A percentile compares a stretch with the other conserved stretches of the same genome.
phyloP scores from a whole-genome alignment of 2,329 filamentous ascomycete species.

The Alternaria tenuissima region DNA sequence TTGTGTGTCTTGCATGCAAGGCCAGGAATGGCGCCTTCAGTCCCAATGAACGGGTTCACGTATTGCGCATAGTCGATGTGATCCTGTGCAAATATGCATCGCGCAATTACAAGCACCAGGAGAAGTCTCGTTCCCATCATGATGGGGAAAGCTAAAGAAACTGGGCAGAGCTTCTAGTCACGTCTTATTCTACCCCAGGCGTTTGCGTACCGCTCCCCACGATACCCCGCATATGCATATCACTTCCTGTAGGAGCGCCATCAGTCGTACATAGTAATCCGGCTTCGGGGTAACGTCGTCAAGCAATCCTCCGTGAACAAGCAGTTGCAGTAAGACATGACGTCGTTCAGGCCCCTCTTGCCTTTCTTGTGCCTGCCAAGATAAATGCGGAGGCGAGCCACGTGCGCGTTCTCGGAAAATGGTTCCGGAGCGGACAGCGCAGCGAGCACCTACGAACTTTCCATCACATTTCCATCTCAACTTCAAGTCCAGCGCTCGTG shows the following conservation, averaged over 20 bases:
- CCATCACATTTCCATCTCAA: not conserved
- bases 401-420: not conserved
- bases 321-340: conserved; percentile 16
- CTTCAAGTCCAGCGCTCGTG: not conserved
- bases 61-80: conserved; percentile 42
- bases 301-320: conserved; percentile 1
- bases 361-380: conserved; percentile 28
- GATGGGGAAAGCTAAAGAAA: not conserved
- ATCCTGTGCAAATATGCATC: conserved; percentile 20
- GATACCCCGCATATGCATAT: conserved; percentile 27
- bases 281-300: conserved; percentile 34
- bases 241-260: conserved; percentile 3
- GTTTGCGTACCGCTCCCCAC: conserved; percentile 7
- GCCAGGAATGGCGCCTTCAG: conserved; percentile 56
- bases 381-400: conserved; percentile 2
- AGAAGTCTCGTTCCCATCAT: not conserved
- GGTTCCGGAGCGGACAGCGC: not conserved
- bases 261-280: conserved; percentile 10
- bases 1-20: conserved; percentile 39
- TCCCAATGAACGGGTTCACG: conserved; percentile 59
- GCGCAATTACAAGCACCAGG: conserved; percentile 1
- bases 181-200: not conserved
- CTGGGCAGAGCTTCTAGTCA: not conserved
- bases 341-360: conserved; percentile 26
- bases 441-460: not conserved